A percentile compares a stretch with the other conserved stretches of the same genome.
Evolutionary conservation across 441 rosid species (phyloP).

Genomic region (Gossypium gossypioides): DNA sequence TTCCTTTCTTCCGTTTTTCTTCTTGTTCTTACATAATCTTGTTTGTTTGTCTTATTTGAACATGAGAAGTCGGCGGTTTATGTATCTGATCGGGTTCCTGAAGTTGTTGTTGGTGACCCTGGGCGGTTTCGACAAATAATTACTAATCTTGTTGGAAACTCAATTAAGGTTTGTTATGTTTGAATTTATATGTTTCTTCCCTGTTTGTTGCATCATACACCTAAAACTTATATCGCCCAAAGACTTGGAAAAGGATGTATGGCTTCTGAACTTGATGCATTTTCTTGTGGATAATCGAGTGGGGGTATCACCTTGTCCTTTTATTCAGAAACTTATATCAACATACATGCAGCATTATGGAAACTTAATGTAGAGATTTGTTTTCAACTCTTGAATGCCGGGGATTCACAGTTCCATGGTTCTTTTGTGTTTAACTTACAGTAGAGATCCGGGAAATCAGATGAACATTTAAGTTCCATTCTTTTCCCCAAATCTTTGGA

Average conservation of each 20-base stretch:
- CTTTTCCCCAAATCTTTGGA: not conserved
- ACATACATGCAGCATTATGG: not conserved
- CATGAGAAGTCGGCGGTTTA: constrained; percentile 69
- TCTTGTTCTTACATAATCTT: constrained; percentile 4
- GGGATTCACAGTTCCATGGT: not conserved
- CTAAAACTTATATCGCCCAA: not conserved
- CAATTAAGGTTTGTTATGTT: constrained; percentile 55
- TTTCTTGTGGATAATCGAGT: no score
- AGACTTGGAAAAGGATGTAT: not conserved
- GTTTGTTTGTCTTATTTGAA: constrained; percentile 21
- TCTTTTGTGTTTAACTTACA: not conserved
- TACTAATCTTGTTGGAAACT: constrained; percentile 89
- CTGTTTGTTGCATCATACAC: not conserved
- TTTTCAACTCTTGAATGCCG: not conserved
- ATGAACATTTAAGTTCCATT: not conserved
- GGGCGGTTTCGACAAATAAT: constrained; percentile 81
- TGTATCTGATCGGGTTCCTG: constrained; percentile 73
- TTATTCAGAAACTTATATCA: no score
- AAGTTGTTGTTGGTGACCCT: constrained; percentile 75
- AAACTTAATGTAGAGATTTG: not conserved
- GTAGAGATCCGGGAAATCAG: not conserved
- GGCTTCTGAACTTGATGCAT: no score
- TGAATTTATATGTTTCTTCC: constrained; percentile 6
- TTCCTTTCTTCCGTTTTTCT: not conserved
- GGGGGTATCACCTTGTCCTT: no score